These are phyloP conservation scores for Austropuccinia psidii DNA, from an alignment of 1,284 basidiomycete species.

Conservation along the genomic window DNA sequence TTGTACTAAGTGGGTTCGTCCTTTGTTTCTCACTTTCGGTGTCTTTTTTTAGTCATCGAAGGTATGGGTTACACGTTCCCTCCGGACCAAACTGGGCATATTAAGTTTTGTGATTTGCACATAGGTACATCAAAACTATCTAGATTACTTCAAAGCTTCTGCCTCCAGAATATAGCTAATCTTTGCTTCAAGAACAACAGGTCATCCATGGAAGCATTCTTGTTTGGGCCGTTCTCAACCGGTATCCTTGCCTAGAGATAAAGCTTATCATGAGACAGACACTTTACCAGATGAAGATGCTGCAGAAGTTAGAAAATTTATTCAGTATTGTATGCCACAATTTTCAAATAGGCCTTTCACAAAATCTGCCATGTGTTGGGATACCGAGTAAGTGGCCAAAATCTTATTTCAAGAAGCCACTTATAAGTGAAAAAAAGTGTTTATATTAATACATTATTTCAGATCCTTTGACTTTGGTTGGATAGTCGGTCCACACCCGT, in stretches of 20 bases:
- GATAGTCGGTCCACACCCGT: constrained; percentile 31
- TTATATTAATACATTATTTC: neutral
- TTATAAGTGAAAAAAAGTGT: neutral
- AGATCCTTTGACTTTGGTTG: constrained; percentile 32
- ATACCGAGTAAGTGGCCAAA: constrained; percentile 11
- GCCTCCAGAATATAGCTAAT: neutral
- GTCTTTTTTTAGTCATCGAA: constrained; percentile 9
- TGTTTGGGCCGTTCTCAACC: neutral
- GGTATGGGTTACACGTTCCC: constrained; percentile 30
- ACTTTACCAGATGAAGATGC: constrained; percentile 21
- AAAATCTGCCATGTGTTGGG: constrained; percentile 26
- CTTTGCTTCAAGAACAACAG: neutral
- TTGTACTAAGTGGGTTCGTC: neutral
- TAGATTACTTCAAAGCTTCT: neutral
- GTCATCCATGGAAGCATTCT: constrained; percentile 24
- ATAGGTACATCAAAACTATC: constrained; percentile 1
- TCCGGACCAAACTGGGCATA: constrained; percentile 18
- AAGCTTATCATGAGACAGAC: constrained; percentile 23
- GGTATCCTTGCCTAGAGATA: constrained; percentile 22
- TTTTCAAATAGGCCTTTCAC: constrained; percentile 5
- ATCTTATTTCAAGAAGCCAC: neutral
- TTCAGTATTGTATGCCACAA: constrained; percentile 32
- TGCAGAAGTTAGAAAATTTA: constrained; percentile 6
- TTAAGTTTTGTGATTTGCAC: constrained; percentile 32
- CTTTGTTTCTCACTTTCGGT: neutral